Evolutionary conservation across 805 yeast genomes (phyloP), one percentile per base, ranked within the genome.

Genomic region (Sugiyamaella qingdaonensis): DNA sequence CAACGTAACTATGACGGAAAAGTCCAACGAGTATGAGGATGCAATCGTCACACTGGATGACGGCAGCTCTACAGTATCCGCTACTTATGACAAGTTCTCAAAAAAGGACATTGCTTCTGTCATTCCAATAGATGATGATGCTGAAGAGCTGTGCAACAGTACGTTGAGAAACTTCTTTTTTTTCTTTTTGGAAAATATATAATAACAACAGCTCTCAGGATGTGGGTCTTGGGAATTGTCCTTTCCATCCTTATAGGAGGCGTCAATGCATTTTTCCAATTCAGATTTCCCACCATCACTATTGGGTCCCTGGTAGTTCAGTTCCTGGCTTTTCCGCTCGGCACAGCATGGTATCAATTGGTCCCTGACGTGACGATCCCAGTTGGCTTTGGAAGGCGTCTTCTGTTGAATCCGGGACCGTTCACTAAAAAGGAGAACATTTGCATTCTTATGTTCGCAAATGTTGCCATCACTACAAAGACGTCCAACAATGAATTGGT

Each of bases 341-440:
- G 88, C 54, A 34, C 48, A n/a, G 48, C 55, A 11, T 49, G 61
- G 9, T 57, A 52, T 14, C 36, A 44, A n/a, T 33, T 51, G 8
- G 44, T 60, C 10, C 64, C 64, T 8, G 60, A 61, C 14, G 60
- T 76, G 55, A 68, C 62, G 13, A 44, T 71, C 41, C 54, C 51
- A 7, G 19, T 43, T 2, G 42, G 42, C 8, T 48, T 48, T 7
- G 39, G 39, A 16, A 33, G 35, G 14, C 35, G 41, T 2, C 41
- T 46, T 31, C 74, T 80, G 46, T 67, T 81, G 54, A 81, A 80
- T 60, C 84, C 84, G 4, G 83, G 85, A n/a, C 83, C 82, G 11
- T 82, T 82, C 80, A 69, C 73, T 34, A 68, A 64, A 51, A 82
- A 82, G 62, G 86, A 82, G 61, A 86, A 81, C 63, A 79, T 80